Conservation (phyloP, 2,329 filamentous ascomycete species). For the Graphium sp. region DNA sequence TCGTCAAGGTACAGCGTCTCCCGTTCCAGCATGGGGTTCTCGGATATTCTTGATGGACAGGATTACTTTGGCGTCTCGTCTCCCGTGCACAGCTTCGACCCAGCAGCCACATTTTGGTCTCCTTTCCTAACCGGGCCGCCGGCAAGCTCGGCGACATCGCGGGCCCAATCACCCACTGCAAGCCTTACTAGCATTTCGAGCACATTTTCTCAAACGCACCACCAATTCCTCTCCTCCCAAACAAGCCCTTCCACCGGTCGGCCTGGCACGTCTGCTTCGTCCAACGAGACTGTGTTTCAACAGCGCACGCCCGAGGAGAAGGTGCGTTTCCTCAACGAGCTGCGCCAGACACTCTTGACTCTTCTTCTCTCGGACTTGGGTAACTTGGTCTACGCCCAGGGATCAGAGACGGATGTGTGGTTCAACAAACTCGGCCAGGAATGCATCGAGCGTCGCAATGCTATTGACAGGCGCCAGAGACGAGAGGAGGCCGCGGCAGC, state of each 20-base stretch:
- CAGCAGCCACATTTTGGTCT: conserved; percentile 75
- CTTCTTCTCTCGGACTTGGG: conserved; percentile 81
- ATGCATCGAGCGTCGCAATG: conserved; percentile 45
- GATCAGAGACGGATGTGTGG: conserved; percentile 87
- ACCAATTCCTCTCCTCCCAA: conserved; percentile 23
- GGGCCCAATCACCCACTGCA: conserved; percentile 43
- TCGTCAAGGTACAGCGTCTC: conserved; percentile 47
- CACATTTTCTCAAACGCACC: conserved; percentile 26
- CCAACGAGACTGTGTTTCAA: conserved; percentile 48
- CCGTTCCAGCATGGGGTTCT: conserved; percentile 36
- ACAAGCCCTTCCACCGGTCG: conserved; percentile 32
- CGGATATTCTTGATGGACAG: conserved; percentile 52
- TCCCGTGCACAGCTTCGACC: conserved; percentile 56
- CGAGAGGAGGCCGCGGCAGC: conserved; percentile 9
- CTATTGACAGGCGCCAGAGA: conserved; percentile 28
- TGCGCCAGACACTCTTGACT: conserved; percentile 67
- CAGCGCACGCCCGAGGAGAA: conserved; percentile 52
- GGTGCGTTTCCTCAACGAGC: conserved; percentile 56
- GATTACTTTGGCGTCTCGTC: conserved; percentile 56
- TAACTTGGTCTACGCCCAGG: conserved; percentile 67
- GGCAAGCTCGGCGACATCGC: conserved; percentile 39
- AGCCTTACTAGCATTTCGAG: conserved; percentile 40
- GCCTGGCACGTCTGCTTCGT: conserved; percentile 49
- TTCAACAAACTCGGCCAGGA: conserved; percentile 54
- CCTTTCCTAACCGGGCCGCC: conserved; percentile 59